Base-by-base conservation (phyloP, 176 grass and related monocot species). In the Aegilops tauschii region DNA sequence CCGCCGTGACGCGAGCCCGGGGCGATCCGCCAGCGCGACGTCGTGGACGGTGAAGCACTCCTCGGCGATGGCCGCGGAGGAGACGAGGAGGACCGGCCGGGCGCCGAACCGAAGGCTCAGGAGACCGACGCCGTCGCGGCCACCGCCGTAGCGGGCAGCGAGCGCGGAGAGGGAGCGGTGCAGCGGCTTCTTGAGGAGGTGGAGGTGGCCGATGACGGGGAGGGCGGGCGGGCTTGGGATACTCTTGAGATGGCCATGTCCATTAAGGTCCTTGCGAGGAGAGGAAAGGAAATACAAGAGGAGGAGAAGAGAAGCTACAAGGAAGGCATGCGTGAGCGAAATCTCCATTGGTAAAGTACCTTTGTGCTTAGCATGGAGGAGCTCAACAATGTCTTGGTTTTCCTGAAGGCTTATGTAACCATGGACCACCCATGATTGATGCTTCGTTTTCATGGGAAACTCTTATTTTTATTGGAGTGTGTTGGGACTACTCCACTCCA, bases 1-100 rank as follows among this genome's bases (percentile, higher is more conserved):
- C 35, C 40, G 76, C 17, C 54, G 64, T 9, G 88, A 86, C 17
- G 79, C 40, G 54, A 86, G 65, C 1, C 39, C 30, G 1, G 95
- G 95, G 10, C 95, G 95, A 72, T 86, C 78, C 1, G 95, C 91
- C 47, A 97, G 83, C n/a, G 79, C 68, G 28, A 56, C 82, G 84
- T 95, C 95, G 75, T 95, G 83, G 3, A 12, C 85, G 18, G 89
- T 89, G 82, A 97, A 91, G 87, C 95, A 97, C 80, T 94, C 88
- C 0, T 86, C 88, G 32, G 88, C 93, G 71, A 86, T n/a, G 45
- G 40, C 25, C 37, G 35, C 42, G 20, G 92, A 95, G 13, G 90
- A 95, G 61, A 97, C 85, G 85, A 97, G 12, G 56, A 95, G 8
- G 30, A 87, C 87, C 1, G 70, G 93, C 54, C 62, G 80, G 16